These are phyloP conservation scores for Sugiyamaella marilandica DNA, from an alignment of 805 yeast genomes.

Conservation along the genomic window DNA sequence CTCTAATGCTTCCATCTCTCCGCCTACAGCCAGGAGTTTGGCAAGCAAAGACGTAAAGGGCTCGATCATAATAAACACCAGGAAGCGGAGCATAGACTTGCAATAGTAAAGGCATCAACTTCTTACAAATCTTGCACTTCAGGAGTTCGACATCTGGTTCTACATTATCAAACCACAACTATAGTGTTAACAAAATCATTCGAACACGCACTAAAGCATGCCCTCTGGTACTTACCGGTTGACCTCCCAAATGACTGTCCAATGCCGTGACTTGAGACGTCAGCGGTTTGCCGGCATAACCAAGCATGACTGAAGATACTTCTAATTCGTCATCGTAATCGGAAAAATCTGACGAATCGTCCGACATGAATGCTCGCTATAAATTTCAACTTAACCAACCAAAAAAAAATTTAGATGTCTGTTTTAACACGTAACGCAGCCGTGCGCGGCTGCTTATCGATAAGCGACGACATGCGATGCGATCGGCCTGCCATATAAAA, in stretches of 20 bases:
- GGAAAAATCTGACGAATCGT: slow-evolving; percentile 33
- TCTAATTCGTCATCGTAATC: slow-evolving; percentile 30
- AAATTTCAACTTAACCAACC: background rate
- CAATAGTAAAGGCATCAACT: slow-evolving; percentile 58
- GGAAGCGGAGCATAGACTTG: slow-evolving; percentile 83
- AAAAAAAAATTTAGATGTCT: too few relatives aligned
- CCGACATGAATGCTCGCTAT: slow-evolving; percentile 6
- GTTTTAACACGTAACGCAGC: background rate
- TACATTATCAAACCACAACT: slow-evolving; percentile 60
- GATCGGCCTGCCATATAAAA: too few relatives aligned
- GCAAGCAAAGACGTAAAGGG: slow-evolving; percentile 77
- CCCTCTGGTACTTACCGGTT: slow-evolving; percentile 12
- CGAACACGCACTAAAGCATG: too few relatives aligned
- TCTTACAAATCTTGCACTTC: slow-evolving; percentile 62
- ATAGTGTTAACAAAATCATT: background rate
- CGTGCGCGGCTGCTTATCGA: slow-evolving; percentile 1
- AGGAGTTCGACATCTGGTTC: slow-evolving; percentile 48
- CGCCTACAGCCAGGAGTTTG: slow-evolving; percentile 57
- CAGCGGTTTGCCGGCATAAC: slow-evolving; percentile 30
- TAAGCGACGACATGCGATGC: background rate
- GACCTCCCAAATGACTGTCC: slow-evolving; percentile 6
- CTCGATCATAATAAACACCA: slow-evolving; percentile 68
- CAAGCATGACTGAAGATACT: slow-evolving; percentile 32
- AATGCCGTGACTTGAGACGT: slow-evolving; percentile 17
- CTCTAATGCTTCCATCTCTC: slow-evolving; percentile 64